Base-by-base conservation (phyloP, 2,329 filamentous ascomycete genomes). In the Diaporthe capsici region DNA sequence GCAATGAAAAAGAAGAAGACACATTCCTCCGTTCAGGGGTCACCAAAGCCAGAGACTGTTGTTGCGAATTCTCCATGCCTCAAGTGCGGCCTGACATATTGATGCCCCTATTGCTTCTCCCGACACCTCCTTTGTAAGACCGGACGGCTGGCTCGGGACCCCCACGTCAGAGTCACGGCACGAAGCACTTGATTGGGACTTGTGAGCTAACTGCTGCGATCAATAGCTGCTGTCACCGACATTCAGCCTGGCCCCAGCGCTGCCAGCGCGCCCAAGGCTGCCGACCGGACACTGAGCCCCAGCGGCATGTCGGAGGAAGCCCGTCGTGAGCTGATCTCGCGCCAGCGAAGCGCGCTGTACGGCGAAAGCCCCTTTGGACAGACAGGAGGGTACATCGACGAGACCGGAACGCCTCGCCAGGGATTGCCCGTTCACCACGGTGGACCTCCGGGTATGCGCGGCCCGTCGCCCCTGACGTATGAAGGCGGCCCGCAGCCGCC, bases 271-370 rank as follows among this genome's bases (percentile, higher is more conserved):
- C 67, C 75, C 88, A 98, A 98, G 89, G 93, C 93, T 83, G 65
- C 65, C 65, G 95, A 97, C 82, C 94, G 95, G 84, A 93, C 94
- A 81, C 90, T 95, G 87, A 97, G 94, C 87, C 95, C 95, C 72
- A 92, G 93, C 81, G 86, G 88, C 82, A 94, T 98, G 94, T 97
- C 94, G 83, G 97, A 98, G 87, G 96, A 98, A 81, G 96, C 98
- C 82, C 96, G 96, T 81, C 95, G 96, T 81, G 96, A 98, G 81
- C 90, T 98, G 84, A 98, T 98, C 85, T 94, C 96, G 80, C 96
- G 96, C 82, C 97, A 98, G 87, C 95, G 97, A 85, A 96, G 94
- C 85, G 96, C 96, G 79, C 87, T 99, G 79, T 99, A 98, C 85
- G 95, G 95, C 83, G 95, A 94, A 82, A 89, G 89, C 15, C 84